Conservation (phyloP, 768 basidiomycete species). For the Strobilomyces echinocephalus region DNA sequence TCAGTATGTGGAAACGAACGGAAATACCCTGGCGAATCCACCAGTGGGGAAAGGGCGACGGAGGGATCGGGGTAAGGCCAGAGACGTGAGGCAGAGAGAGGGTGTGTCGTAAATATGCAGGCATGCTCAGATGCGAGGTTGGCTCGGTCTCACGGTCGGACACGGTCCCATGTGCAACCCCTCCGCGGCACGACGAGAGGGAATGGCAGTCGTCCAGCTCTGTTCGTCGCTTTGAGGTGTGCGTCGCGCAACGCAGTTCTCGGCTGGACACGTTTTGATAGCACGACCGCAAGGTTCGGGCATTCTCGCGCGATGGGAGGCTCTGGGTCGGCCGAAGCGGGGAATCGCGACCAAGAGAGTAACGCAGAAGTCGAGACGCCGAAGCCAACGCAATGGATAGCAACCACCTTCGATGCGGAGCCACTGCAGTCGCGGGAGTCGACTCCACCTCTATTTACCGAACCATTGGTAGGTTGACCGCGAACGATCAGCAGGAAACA, state of each 20-base stretch:
- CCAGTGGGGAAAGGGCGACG: background rate
- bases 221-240: background rate
- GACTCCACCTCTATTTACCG: conserved; percentile 2
- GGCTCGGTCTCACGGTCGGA: conserved; percentile 8
- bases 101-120: conserved; percentile 6
- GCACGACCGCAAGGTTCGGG: background rate
- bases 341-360: background rate
- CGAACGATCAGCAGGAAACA: conserved; percentile 1
- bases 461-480: background rate
- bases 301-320: conserved; percentile 8
- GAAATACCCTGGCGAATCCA: conserved; percentile 12
- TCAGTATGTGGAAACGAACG: background rate
- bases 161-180: background rate
- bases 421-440: conserved; percentile 1
- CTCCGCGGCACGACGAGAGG: conserved; percentile 3
- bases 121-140: background rate
- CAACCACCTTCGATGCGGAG: conserved; percentile 19
- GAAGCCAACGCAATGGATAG: conserved; percentile 14
- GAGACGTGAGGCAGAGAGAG: conserved; percentile 2
- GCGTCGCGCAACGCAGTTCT: conserved; percentile 5
- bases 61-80: background rate
- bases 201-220: conserved; percentile 10
- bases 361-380: conserved; percentile 12
- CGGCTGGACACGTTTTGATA: conserved; percentile 19
- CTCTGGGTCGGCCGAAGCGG: conserved; percentile 4